phyloP scores from a whole-genome alignment of 2,329 filamentous ascomycete genomes.

The Diaporthe capsici region DNA sequence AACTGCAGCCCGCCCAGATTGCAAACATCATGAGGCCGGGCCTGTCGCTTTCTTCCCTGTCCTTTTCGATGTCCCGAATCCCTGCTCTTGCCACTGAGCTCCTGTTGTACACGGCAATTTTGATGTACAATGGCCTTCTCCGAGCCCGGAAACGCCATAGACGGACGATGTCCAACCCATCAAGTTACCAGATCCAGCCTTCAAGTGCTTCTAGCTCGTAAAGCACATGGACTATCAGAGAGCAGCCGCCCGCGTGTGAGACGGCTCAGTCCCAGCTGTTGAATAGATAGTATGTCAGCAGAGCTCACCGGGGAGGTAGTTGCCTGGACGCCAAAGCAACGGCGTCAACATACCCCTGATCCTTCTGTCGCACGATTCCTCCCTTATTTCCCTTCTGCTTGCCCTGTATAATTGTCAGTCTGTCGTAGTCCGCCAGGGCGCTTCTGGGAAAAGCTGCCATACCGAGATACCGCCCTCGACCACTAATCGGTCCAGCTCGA shows the following conservation, averaged over 20 bases:
- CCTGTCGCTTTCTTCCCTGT: not conserved
- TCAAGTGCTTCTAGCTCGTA: not conserved
- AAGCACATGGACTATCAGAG: not conserved
- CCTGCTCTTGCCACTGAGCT: constrained; percentile 20
- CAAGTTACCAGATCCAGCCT: not conserved
- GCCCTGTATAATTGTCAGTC: constrained; percentile 61
- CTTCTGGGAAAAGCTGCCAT: constrained; percentile 51
- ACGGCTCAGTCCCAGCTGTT: constrained; percentile 32
- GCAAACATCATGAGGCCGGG: not conserved
- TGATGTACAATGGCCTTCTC: constrained; percentile 28
- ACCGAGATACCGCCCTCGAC: constrained; percentile 89
- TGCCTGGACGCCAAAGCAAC: not conserved
- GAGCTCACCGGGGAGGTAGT: not conserved
- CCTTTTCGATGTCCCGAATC: not conserved
- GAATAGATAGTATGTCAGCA: not conserved
- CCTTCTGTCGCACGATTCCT: constrained; percentile 81
- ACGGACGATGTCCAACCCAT: not conserved
- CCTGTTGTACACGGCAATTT: constrained; percentile 31
- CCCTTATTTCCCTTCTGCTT: constrained; percentile 78
- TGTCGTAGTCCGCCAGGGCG: constrained; percentile 9
- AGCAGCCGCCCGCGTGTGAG: not conserved
- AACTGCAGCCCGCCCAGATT: constrained; percentile 1
- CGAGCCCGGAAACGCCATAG: constrained; percentile 19
- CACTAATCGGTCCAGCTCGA: constrained; percentile 90
- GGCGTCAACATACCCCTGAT: constrained; percentile 74